Evolutionary conservation across 345 rosid genomes (phyloP).

Genomic region (Lumnitzera littorea): DNA sequence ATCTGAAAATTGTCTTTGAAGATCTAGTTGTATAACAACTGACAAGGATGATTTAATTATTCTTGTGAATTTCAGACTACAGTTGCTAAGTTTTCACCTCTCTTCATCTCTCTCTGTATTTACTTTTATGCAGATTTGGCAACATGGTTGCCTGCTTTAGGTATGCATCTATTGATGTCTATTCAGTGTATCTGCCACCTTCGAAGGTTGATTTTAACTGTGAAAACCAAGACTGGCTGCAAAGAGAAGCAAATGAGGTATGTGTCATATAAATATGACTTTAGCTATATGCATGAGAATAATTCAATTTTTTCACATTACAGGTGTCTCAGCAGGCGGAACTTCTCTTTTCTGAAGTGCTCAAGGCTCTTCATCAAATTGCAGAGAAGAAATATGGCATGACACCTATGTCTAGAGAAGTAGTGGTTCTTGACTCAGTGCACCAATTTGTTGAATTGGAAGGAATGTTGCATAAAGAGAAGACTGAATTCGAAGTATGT

Average conservation of each 20-base stretch:
- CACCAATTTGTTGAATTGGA: slow-evolving; percentile 55
- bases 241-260: slow-evolving; percentile 76
- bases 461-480: slow-evolving; percentile 62
- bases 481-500: slow-evolving; percentile 77
- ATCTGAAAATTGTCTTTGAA: background rate
- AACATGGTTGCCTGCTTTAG: slow-evolving; percentile 98
- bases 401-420: slow-evolving; percentile 1
- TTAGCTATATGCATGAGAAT: slow-evolving; percentile 3
- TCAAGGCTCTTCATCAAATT: slow-evolving; percentile 55
- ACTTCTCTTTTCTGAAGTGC: slow-evolving; percentile 77
- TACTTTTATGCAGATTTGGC: slow-evolving; percentile 59
- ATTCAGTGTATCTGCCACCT: slow-evolving; percentile 89
- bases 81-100: background rate
- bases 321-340: slow-evolving; percentile 72
- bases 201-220: slow-evolving; percentile 60
- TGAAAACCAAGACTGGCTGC: slow-evolving; percentile 74
- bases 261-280: background rate
- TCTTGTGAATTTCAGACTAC: no score
- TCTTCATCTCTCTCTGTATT: background rate
- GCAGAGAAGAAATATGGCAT: slow-evolving; percentile 27
- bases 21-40: no score
- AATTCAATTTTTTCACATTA: slow-evolving; percentile 17
- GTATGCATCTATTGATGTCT: slow-evolving; percentile 85
- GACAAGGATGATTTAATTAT: no score
- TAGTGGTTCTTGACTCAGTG: slow-evolving; percentile 28